phyloP scores from a whole-genome alignment of 176 grass and related monocot species.

The Neostapfia colusana region DNA sequence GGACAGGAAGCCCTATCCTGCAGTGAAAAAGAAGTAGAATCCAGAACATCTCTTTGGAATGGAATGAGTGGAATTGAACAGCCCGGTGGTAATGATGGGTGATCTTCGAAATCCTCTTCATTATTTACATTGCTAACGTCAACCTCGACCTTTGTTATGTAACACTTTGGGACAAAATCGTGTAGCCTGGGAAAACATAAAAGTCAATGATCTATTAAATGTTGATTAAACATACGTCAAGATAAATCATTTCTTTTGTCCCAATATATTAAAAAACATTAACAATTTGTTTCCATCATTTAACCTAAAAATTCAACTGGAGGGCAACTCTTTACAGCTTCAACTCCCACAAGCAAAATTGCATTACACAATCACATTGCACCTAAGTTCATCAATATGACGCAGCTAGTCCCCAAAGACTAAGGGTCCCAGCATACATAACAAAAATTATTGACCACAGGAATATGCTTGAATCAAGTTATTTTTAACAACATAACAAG shows the following conservation, averaged over 20 bases:
- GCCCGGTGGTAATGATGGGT: conserved; percentile 33
- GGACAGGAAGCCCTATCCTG: conserved; percentile 35
- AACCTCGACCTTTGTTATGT: conserved; percentile 52
- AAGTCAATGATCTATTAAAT: neutral
- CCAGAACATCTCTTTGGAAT: conserved; percentile 56
- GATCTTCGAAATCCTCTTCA: conserved; percentile 48
- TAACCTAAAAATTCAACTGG: neutral
- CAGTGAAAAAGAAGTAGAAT: conserved; percentile 39
- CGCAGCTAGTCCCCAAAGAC: neutral
- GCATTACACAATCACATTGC: neutral
- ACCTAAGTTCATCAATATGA: neutral
- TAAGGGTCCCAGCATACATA: neutral
- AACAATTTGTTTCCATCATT: neutral
- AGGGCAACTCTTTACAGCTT: neutral
- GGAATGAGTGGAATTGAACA: conserved; percentile 60
- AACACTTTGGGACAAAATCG: conserved; percentile 59
- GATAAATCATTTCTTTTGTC: neutral
- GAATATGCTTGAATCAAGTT: neutral
- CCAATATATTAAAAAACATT: neutral
- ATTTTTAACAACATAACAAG: neutral
- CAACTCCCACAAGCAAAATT: neutral
- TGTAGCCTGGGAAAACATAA: conserved; percentile 41
- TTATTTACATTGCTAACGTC: conserved; percentile 45
- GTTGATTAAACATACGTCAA: neutral
- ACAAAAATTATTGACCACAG: neutral